Conservation (phyloP, 2,329 filamentous ascomycete genomes). For the Trichophyton benhamiae region DNA sequence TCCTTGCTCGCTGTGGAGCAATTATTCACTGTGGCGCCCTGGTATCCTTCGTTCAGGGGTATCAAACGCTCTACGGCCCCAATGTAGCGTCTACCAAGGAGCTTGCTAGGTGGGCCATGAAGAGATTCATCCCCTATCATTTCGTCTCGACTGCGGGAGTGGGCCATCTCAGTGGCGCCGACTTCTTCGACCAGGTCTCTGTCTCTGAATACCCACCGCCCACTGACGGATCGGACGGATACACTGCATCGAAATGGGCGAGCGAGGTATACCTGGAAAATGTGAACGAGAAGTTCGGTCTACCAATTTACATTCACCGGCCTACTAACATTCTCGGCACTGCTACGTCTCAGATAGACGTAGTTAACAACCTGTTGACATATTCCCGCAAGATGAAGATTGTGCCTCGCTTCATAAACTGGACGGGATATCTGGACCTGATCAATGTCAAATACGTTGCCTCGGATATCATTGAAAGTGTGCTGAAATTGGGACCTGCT, state of each 20-base stretch:
- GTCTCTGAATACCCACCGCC: slow-evolving; percentile 5
- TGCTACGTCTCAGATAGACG: slow-evolving; percentile 7
- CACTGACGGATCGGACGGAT: slow-evolving; percentile 25
- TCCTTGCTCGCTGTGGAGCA: slow-evolving; percentile 28
- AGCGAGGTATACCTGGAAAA: slow-evolving; percentile 25
- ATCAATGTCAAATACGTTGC: slow-evolving; percentile 9
- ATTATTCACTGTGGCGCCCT: slow-evolving; percentile 46
- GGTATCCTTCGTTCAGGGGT: slow-evolving; percentile 20
- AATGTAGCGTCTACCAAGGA: slow-evolving; percentile 20
- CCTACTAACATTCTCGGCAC: slow-evolving; percentile 8
- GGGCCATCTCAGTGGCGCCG: slow-evolving; percentile 18
- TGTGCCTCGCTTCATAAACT: slow-evolving; percentile 5
- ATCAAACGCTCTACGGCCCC: slow-evolving; percentile 15
- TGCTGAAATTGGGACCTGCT: not conserved
- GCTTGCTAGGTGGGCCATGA: slow-evolving; percentile 15
- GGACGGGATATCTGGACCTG: slow-evolving; percentile 10
- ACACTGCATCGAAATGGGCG: slow-evolving; percentile 29
- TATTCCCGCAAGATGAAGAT: slow-evolving; percentile 8
- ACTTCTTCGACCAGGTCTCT: slow-evolving; percentile 14
- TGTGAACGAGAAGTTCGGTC: not conserved
- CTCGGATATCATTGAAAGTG: slow-evolving; percentile 4
- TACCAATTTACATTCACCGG: slow-evolving; percentile 4
- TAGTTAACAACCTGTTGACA: slow-evolving; percentile 10
- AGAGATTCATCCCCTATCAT: slow-evolving; percentile 20
- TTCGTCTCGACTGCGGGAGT: slow-evolving; percentile 23